These are phyloP conservation scores for Debaryomyces tyrocola DNA, from an alignment of 805 yeast genomes.

Conservation along the genomic window DNA sequence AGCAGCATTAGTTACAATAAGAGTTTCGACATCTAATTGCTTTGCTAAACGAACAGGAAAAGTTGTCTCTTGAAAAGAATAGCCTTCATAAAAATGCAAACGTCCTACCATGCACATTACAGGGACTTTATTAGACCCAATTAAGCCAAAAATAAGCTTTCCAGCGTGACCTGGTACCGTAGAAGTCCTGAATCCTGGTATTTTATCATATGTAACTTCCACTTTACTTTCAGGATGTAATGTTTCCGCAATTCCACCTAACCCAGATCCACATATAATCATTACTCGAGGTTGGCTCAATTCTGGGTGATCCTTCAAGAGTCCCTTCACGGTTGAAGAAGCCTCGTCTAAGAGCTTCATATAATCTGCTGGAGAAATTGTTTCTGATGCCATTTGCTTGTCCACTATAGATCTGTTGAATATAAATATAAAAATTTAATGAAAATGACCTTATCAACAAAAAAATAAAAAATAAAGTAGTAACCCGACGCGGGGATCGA, in stretches of 20 bases:
- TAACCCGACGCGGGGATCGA: slow-evolving; percentile 35
- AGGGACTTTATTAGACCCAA: slow-evolving; percentile 68
- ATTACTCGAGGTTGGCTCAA: slow-evolving; percentile 56
- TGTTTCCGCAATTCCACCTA: slow-evolving; percentile 76
- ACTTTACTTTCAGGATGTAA: slow-evolving; percentile 42
- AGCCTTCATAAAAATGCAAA: slow-evolving; percentile 90
- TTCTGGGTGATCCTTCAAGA: slow-evolving; percentile 5
- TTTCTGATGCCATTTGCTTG: not conserved
- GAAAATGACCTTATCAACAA: no score
- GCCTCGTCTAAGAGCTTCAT: slow-evolving; percentile 20
- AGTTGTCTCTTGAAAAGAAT: slow-evolving; percentile 75
- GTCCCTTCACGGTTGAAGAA: slow-evolving; percentile 3
- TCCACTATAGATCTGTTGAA: no score
- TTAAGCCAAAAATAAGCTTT: slow-evolving; percentile 70
- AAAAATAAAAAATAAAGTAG: slow-evolving; percentile 7
- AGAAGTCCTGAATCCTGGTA: slow-evolving; percentile 79
- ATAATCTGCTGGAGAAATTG: slow-evolving; percentile 14
- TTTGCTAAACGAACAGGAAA: slow-evolving; percentile 82
- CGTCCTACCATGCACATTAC: slow-evolving; percentile 95
- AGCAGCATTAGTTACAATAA: slow-evolving; percentile 94
- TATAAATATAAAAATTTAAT: not conserved
- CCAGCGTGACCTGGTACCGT: slow-evolving; percentile 94
- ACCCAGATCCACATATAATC: slow-evolving; percentile 92
- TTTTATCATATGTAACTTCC: slow-evolving; percentile 59
- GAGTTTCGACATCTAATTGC: slow-evolving; percentile 55